phyloP scores from a whole-genome alignment of 495 filamentous ascomycete species.

The Immersiella caudata region DNA sequence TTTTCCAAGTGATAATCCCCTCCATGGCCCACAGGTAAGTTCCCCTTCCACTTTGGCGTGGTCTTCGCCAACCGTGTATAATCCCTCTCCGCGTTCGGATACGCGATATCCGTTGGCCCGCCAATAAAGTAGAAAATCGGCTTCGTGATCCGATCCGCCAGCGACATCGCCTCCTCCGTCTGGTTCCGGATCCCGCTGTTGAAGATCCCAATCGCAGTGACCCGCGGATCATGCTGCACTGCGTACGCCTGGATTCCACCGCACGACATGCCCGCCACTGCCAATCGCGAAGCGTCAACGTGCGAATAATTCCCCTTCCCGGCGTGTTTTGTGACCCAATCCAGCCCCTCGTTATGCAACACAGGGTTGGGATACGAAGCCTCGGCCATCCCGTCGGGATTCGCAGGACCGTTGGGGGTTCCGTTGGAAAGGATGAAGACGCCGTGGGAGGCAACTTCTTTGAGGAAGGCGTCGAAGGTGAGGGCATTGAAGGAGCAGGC shows the following conservation, averaged over 20 bases:
- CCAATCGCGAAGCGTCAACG: neutral
- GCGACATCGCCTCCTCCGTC: neutral
- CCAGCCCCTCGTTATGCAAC: neutral
- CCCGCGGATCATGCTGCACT: neutral
- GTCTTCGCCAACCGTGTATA: neutral
- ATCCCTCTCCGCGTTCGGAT: conserved; percentile 16
- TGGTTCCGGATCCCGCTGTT: neutral
- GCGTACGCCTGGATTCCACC: conserved; percentile 2
- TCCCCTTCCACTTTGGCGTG: conserved; percentile 17
- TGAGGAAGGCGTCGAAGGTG: conserved; percentile 7
- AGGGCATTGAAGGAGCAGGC: conserved; percentile 9
- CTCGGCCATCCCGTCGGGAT: conserved; percentile 4
- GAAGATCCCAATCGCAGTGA: neutral
- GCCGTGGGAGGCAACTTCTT: conserved; percentile 11
- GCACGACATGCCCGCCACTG: neutral
- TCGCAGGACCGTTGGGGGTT: neutral
- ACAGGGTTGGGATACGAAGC: conserved; percentile 5
- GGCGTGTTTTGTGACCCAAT: no score
- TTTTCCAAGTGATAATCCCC: neutral
- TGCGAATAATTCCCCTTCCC: neutral
- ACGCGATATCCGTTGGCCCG: conserved; percentile 12
- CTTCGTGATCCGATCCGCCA: conserved; percentile 1
- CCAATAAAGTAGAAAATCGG: conserved; percentile 11
- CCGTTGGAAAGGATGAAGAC: conserved; percentile 14
- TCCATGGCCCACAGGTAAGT: neutral